A percentile compares a stretch with the other conserved stretches of the same genome.
These are phyloP conservation scores for Diplodia seriata DNA, from an alignment of 2,329 filamentous ascomycete genomes.

Conservation along the genomic window DNA sequence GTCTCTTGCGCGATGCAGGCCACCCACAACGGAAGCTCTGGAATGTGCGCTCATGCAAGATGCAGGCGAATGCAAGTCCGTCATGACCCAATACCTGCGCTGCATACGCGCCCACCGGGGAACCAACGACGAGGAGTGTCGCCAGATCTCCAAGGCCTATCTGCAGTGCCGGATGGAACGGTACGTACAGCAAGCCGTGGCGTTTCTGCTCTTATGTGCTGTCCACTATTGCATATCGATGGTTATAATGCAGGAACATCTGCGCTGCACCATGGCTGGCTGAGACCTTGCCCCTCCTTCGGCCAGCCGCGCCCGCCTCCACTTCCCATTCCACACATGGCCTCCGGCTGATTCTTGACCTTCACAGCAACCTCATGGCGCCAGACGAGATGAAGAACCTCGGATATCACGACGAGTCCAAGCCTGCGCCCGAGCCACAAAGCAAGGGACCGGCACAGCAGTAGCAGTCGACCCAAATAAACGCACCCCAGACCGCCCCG, in stretches of 20 bases:
- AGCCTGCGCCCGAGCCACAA: conserved; percentile 23
- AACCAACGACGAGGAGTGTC: conserved; percentile 85
- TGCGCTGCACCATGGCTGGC: not conserved
- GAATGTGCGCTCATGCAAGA: not conserved
- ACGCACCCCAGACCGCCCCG: conserved; percentile 13
- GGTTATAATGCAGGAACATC: not conserved
- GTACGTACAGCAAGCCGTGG: conserved; percentile 59
- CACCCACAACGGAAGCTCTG: not conserved
- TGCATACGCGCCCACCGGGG: conserved; percentile 87
- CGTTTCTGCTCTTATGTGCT: not conserved
- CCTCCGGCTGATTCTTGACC: not conserved
- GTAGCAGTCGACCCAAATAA: not conserved
- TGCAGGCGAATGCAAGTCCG: conserved; percentile 86
- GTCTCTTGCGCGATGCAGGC: not conserved
- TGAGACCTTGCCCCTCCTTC: not conserved
- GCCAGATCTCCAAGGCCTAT: conserved; percentile 85
- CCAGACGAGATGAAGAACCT: conserved; percentile 94
- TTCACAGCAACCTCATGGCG: conserved; percentile 87
- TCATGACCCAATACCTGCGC: conserved; percentile 83
- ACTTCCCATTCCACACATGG: not conserved
- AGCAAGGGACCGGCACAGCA: conserved; percentile 21
- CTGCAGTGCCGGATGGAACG: conserved; percentile 92
- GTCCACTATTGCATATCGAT: not conserved
- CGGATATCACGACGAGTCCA: conserved; percentile 69
- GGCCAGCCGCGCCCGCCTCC: conserved; percentile 7